Conservation (phyloP, 441 rosid species). For the Heliophila coronopifolia region DNA sequence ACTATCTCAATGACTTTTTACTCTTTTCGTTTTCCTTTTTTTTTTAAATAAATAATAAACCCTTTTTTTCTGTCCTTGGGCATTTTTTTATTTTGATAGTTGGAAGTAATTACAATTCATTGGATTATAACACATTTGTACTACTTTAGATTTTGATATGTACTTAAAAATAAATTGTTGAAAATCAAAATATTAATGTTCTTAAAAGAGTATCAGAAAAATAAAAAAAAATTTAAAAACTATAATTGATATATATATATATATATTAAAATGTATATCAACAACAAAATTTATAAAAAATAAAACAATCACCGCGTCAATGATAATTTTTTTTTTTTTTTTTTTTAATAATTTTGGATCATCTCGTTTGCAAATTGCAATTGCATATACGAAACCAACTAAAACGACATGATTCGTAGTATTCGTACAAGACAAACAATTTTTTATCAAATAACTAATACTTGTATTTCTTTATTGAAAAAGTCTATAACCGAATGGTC, state of each 20-base stretch:
- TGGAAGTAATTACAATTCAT: background rate
- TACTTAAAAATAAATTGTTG: too few relatives aligned
- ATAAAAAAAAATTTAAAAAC: background rate
- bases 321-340: too few relatives aligned
- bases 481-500: slow-evolving; percentile 6
- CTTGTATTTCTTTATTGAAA: slow-evolving; percentile 4
- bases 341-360: background rate
- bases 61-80: background rate
- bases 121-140: too few relatives aligned
- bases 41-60: background rate
- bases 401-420: slow-evolving; percentile 7
- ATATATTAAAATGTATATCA: background rate
- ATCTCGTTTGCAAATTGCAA: background rate
- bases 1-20: slow-evolving; percentile 11
- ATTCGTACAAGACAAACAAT: slow-evolving; percentile 12
- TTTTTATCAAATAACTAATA: background rate
- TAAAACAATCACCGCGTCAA: background rate
- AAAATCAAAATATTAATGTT: too few relatives aligned
- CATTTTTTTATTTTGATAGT: background rate
- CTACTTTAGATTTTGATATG: too few relatives aligned
- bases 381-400: too few relatives aligned
- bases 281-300: background rate
- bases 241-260: background rate
- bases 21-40: background rate
- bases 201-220: too few relatives aligned